Evolutionary conservation across 192 early-diverging fungal genomes (phyloP).

Genomic region (Umbelopsis sp.): DNA sequence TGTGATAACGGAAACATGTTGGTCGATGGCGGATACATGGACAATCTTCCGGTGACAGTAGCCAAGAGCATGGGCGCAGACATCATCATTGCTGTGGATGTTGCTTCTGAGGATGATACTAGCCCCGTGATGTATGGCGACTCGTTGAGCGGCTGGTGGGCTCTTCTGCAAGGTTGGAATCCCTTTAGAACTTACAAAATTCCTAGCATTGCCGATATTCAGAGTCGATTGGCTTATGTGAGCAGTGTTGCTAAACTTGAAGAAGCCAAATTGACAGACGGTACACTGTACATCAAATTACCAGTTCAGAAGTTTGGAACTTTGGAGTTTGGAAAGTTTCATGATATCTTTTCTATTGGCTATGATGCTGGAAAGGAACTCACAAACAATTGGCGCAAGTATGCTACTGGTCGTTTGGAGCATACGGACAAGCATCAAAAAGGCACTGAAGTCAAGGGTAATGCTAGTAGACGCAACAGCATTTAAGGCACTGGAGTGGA

Average conservation of each 20-base stretch:
- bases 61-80: conserved; percentile 80
- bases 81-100: conserved; percentile 94
- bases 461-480: conserved; percentile 35
- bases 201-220: conserved; percentile 92
- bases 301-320: conserved; percentile 87
- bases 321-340: conserved; percentile 89
- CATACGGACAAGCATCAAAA: conserved; percentile 19
- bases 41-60: conserved; percentile 89
- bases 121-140: conserved; percentile 91
- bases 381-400: conserved; percentile 78
- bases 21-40: conserved; percentile 98
- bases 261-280: conserved; percentile 80
- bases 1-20: conserved; percentile 97
- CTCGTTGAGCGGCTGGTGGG: conserved; percentile 91
- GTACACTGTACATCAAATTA: conserved; percentile 85
- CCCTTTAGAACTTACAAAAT: conserved; percentile 78
- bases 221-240: conserved; percentile 92
- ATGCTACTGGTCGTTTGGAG: conserved; percentile 40
- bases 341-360: conserved; percentile 85
- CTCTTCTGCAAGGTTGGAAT: conserved; percentile 79
- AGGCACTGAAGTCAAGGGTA: conserved; percentile 44
- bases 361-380: conserved; percentile 83
- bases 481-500: conserved; percentile 10
- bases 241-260: conserved; percentile 88
- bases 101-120: conserved; percentile 91